Conservation (phyloP, 192 early-diverging fungal genomes). For the Entomortierella parvispora region DNA sequence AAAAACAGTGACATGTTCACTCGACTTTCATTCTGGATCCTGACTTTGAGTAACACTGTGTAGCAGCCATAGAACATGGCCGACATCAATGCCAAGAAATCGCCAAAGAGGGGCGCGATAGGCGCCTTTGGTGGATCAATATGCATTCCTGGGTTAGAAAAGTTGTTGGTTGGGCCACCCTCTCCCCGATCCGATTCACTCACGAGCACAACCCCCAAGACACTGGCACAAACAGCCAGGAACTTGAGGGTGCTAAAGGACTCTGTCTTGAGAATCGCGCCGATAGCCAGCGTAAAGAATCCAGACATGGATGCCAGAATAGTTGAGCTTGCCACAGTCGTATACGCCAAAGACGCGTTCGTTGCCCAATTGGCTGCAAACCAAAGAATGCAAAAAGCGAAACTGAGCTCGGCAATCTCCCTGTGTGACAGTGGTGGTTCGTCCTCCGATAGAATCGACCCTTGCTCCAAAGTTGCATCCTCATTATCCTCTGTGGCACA, state of each 20-base stretch:
- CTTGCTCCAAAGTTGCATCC: constrained; percentile 30
- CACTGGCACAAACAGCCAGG: constrained; percentile 67
- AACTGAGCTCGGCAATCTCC: constrained; percentile 69
- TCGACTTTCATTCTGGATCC: constrained; percentile 72
- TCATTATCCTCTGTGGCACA: too few relatives aligned
- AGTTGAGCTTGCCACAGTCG: constrained; percentile 77
- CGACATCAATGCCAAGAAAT: constrained; percentile 73
- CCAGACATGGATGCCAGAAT: constrained; percentile 80
- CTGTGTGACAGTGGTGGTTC: constrained; percentile 15
- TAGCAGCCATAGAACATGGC: constrained; percentile 85
- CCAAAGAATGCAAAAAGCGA: constrained; percentile 81
- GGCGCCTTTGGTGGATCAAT: constrained; percentile 17
- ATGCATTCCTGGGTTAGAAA: too few relatives aligned
- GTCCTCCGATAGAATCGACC: constrained; percentile 2
- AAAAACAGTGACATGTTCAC: constrained; percentile 81
- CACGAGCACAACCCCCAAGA: constrained; percentile 73
- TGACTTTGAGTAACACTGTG: constrained; percentile 75
- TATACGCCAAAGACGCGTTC: constrained; percentile 80
- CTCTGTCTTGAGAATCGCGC: constrained; percentile 69
- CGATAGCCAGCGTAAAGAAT: constrained; percentile 79
- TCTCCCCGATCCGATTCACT: constrained; percentile 57
- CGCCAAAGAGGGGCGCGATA: constrained; percentile 66
- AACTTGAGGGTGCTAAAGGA: constrained; percentile 62
- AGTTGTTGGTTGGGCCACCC: not conserved
- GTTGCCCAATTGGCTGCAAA: constrained; percentile 81